Conservation (phyloP, 176 grass and related monocot species). For the Zea luxurians region DNA sequence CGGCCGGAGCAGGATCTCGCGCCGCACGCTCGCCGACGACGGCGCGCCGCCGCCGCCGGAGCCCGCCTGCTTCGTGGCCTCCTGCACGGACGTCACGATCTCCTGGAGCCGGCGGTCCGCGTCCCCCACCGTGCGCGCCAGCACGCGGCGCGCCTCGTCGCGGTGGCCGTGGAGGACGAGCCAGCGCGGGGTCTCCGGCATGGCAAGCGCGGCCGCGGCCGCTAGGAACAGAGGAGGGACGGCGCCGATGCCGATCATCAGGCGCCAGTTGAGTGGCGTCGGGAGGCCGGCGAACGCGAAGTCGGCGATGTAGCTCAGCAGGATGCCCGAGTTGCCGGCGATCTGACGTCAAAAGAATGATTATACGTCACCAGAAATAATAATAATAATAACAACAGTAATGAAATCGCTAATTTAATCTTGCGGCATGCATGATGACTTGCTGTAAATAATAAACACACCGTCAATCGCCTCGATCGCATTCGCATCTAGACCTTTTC, state of each 20-base stretch:
- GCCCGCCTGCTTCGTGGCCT: conserved; percentile 7
- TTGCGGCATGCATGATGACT: neutral
- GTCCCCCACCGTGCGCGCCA: conserved; percentile 40
- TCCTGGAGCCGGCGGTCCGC: conserved; percentile 43
- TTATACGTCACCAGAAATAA: neutral
- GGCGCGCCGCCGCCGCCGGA: neutral
- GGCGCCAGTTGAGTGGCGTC: conserved; percentile 49
- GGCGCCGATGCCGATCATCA: conserved; percentile 63
- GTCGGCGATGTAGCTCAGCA: conserved; percentile 70
- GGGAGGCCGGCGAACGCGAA: conserved; percentile 51
- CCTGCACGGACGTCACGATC: conserved; percentile 32
- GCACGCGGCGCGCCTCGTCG: conserved; percentile 40
- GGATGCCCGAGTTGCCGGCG: conserved; percentile 60
- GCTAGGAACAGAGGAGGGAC: conserved; percentile 61
- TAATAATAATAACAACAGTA: neutral
- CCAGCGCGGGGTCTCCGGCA: conserved; percentile 79
- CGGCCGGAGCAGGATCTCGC: conserved; percentile 43
- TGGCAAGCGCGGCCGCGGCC: conserved; percentile 32
- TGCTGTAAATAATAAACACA: too few species aligned
- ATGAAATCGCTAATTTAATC: too few species aligned
- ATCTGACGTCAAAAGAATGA: conserved; percentile 7
- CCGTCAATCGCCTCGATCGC: too few species aligned
- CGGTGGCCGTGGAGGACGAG: conserved; percentile 60
- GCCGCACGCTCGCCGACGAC: conserved; percentile 37
- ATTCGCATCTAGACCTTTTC: too few species aligned